A percentile compares a stretch with the other conserved stretches of the same genome.
phyloP scores from a whole-genome alignment of 129 eudicot species.

The Tagetes patula region DNA sequence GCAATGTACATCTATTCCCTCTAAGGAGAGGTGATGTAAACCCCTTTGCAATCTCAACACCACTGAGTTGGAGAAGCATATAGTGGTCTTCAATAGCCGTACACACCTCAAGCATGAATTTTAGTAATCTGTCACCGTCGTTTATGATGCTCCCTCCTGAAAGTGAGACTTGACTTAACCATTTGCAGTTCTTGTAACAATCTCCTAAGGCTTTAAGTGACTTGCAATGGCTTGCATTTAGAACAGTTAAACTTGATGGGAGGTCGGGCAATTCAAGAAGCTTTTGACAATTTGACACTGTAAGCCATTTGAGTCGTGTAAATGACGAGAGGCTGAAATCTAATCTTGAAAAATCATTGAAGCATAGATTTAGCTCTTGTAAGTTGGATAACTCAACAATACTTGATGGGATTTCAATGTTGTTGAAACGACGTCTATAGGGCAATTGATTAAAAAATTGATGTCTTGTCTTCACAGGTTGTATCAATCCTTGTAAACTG shows the following conservation, averaged over 20 bases:
- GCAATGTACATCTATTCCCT: background rate
- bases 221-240: background rate
- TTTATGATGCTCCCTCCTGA: background rate
- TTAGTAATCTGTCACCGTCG: background rate
- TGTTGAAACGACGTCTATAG: background rate
- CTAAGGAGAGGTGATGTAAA: background rate
- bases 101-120: constrained; percentile 1
- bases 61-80: background rate
- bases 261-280: background rate
- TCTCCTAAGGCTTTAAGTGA: background rate
- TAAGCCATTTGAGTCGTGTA: background rate
- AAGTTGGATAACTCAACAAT: background rate
- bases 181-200: background rate
- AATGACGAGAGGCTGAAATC: background rate
- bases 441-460: background rate
- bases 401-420: background rate
- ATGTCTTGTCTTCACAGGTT: background rate
- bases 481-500: background rate
- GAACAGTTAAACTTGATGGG: background rate
- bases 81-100: background rate
- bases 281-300: background rate
- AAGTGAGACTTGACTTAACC: background rate
- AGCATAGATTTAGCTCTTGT: background rate
- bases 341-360: background rate
- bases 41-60: background rate